Percentiles rank a stretch among this genome's conserved stretches.
Evolutionary conservation across 495 filamentous ascomycete species (phyloP).

Genomic region (Monascus purpureus): DNA sequence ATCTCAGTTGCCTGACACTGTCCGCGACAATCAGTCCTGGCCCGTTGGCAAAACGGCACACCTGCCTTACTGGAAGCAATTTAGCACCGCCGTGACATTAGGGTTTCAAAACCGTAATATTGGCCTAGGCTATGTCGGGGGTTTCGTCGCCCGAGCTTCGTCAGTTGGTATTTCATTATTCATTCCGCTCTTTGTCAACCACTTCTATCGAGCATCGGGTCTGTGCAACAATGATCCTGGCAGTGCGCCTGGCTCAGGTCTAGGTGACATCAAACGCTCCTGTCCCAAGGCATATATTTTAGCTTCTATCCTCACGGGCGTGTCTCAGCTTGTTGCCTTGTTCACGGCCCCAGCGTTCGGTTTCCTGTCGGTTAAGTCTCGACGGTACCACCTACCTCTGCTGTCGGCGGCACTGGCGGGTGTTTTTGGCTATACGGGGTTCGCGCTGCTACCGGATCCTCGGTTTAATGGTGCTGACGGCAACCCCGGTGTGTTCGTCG

Average conservation of each 20-base stretch:
- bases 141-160: constrained; percentile 91
- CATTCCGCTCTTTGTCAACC: constrained; percentile 81
- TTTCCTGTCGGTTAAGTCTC: constrained; percentile 51
- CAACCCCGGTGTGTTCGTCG: constrained; percentile 51
- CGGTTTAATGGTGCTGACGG: constrained; percentile 46
- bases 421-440: constrained; percentile 57
- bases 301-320: constrained; percentile 70
- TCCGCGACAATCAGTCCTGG: constrained; percentile 1
- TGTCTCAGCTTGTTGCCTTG: constrained; percentile 75
- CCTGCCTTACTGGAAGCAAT: constrained; percentile 22
- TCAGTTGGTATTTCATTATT: constrained; percentile 91
- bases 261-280: constrained; percentile 56
- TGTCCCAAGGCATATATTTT: constrained; percentile 77
- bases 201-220: constrained; percentile 71
- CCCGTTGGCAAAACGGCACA: constrained; percentile 2
- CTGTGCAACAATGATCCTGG: constrained; percentile 52
- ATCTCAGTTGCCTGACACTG: neutral
- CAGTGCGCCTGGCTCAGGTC: constrained; percentile 32
- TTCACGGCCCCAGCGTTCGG: constrained; percentile 79
- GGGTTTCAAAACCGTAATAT: constrained; percentile 65
- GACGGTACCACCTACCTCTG: constrained; percentile 56
- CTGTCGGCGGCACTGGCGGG: constrained; percentile 56
- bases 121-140: constrained; percentile 77
- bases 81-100: constrained; percentile 54
- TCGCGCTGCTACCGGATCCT: constrained; percentile 57